phyloP scores from a whole-genome alignment of 1,284 basidiomycete species.

The Rhodotorula sp. region DNA sequence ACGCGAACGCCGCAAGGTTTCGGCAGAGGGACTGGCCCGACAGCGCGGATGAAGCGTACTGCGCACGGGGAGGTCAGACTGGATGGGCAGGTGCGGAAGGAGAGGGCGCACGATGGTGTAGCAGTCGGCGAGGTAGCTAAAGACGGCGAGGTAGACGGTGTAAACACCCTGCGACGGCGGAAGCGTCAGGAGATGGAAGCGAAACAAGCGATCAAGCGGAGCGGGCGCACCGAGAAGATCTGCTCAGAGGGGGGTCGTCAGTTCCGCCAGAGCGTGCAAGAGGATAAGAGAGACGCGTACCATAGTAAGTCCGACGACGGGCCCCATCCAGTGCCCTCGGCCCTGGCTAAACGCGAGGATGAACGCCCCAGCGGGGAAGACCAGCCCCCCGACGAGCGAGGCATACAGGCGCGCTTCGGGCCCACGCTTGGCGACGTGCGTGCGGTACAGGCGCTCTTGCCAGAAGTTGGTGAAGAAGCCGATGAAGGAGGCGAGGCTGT shows the following conservation, averaged over 20 bases:
- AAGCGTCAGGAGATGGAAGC: not conserved
- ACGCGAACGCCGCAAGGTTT: slow-evolving; percentile 29
- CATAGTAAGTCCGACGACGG: slow-evolving; percentile 46
- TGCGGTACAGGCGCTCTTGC: slow-evolving; percentile 49
- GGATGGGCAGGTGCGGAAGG: too few relatives aligned
- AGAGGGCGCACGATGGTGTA: slow-evolving; percentile 43
- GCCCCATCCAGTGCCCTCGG: slow-evolving; percentile 40
- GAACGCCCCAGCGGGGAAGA: slow-evolving; percentile 48
- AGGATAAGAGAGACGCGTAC: slow-evolving; percentile 22
- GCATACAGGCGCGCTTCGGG: slow-evolving; percentile 73
- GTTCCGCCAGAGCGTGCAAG: not conserved
- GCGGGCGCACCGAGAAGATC: slow-evolving; percentile 16
- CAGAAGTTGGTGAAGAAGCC: slow-evolving; percentile 50
- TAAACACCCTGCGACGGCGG: slow-evolving; percentile 34
- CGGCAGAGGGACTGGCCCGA: slow-evolving; percentile 39
- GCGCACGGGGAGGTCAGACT: not conserved
- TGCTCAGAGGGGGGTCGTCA: not conserved
- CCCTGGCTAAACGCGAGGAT: slow-evolving; percentile 39
- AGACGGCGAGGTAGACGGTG: slow-evolving; percentile 48
- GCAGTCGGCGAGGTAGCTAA: slow-evolving; percentile 30
- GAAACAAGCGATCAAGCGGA: not conserved
- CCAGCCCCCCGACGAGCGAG: slow-evolving; percentile 65
- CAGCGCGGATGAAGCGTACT: slow-evolving; percentile 49
- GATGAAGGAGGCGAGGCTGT: slow-evolving; percentile 29
- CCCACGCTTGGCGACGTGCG: slow-evolving; percentile 59